These are phyloP conservation scores for Neckera pumila DNA, from an alignment of 225 moss, liverwort and hornwort species.

Conservation along the genomic window DNA sequence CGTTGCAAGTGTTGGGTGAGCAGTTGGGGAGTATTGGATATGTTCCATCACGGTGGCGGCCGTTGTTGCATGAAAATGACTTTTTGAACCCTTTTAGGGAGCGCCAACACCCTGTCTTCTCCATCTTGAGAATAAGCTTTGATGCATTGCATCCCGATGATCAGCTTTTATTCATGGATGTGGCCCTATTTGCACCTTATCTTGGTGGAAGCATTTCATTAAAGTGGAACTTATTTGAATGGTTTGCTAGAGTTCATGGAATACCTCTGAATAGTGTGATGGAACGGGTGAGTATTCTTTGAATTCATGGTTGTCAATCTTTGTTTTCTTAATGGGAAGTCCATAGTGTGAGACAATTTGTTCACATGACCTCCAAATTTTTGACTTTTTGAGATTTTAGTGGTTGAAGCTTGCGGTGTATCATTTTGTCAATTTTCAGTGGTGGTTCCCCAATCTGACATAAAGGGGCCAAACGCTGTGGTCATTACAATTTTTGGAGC, in stretches of 20 bases:
- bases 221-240: not conserved
- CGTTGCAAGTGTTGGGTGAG: not conserved
- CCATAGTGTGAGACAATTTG: rapidly evolving
- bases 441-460: rapidly evolving
- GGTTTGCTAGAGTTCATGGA: not conserved
- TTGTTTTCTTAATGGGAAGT: not conserved
- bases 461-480: rapidly evolving
- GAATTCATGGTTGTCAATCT: not conserved
- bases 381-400: not conserved
- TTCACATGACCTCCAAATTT: rapidly evolving
- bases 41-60: not conserved
- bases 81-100: not conserved
- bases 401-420: rapidly evolving
- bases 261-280: not conserved
- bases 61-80: not conserved
- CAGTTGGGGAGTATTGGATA: not conserved
- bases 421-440: not conserved
- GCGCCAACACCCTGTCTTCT: not conserved
- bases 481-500: rapidly evolving
- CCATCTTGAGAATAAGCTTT: conserved; percentile 12
- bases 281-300: not conserved
- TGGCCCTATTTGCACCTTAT: not conserved
- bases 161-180: conserved; percentile 7
- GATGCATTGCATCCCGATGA: not conserved
- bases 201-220: rapidly evolving